A percentile compares a stretch with the other conserved stretches of the same genome.
Evolutionary conservation across 2,329 filamentous ascomycete species (phyloP).

Genomic region (Cladosporium sp.): DNA sequence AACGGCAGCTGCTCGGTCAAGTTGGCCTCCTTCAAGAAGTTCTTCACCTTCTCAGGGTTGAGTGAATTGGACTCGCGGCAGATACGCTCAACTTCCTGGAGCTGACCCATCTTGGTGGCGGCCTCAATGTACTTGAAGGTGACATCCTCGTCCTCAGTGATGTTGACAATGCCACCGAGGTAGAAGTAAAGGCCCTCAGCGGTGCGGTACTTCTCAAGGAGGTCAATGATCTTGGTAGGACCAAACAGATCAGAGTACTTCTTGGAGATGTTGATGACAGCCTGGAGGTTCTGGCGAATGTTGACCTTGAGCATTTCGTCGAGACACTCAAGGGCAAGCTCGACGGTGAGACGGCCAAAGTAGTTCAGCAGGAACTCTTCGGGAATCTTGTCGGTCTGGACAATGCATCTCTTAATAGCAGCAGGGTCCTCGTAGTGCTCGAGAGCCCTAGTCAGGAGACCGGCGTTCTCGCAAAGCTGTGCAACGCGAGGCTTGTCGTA

Average conservation of each 20-base stretch:
- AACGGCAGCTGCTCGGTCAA: slow-evolving; percentile 88
- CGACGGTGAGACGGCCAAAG: slow-evolving; percentile 91
- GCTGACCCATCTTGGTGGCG: slow-evolving; percentile 86
- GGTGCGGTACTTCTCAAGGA: slow-evolving; percentile 97
- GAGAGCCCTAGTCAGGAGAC: slow-evolving; percentile 64
- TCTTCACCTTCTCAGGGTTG: slow-evolving; percentile 95
- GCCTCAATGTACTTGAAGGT: slow-evolving; percentile 99
- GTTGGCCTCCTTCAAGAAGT: slow-evolving; percentile 96
- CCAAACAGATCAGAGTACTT: slow-evolving; percentile 97
- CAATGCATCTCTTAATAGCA: slow-evolving; percentile 81
- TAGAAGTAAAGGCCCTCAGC: slow-evolving; percentile 97
- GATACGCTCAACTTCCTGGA: slow-evolving; percentile 94
- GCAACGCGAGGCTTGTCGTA: slow-evolving; percentile 91
- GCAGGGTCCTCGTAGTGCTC: slow-evolving; percentile 92
- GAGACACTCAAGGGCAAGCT: slow-evolving; percentile 88
- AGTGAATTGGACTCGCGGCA: slow-evolving; percentile 85
- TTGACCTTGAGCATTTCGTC: slow-evolving; percentile 96
- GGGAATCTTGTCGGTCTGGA: slow-evolving; percentile 82
- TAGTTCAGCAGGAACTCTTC: slow-evolving; percentile 87
- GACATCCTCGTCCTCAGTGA: slow-evolving; percentile 91
- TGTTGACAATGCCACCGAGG: slow-evolving; percentile 93
- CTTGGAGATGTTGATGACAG: slow-evolving; percentile 90
- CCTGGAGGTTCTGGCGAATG: slow-evolving; percentile 93
- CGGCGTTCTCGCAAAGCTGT: slow-evolving; percentile 86
- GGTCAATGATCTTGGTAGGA: slow-evolving; percentile 78